Conservation (phyloP, 176 grass and related monocot species). For the Oryza brachyantha region DNA sequence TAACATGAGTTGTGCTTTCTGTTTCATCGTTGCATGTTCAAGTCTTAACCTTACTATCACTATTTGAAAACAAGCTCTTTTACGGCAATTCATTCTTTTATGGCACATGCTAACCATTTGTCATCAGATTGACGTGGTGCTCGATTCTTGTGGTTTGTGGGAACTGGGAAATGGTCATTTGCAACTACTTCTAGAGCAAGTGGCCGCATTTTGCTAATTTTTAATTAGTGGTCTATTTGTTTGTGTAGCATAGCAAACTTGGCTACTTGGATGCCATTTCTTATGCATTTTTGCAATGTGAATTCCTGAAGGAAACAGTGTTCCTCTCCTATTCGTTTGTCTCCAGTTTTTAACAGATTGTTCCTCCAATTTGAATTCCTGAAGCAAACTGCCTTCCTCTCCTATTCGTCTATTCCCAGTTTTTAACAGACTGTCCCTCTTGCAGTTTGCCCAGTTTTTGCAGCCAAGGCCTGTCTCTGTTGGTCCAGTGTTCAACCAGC, state of each 20-base stretch:
- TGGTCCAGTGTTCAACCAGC: background rate
- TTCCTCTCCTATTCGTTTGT: background rate
- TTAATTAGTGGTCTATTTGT: background rate
- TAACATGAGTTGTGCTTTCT: background rate
- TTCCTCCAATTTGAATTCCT: background rate
- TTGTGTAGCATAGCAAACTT: background rate
- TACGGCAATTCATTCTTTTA: background rate
- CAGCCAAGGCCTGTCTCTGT: background rate
- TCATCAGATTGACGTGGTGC: background rate
- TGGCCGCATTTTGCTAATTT: background rate
- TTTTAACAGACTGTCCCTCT: background rate
- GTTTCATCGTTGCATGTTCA: background rate
- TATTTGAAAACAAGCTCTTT: background rate
- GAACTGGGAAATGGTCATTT: background rate
- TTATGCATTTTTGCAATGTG: background rate
- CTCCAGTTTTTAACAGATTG: background rate
- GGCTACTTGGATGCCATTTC: background rate
- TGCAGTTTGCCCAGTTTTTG: background rate
- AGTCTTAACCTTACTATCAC: background rate
- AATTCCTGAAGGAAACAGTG: background rate
- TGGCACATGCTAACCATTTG: background rate
- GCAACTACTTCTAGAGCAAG: background rate
- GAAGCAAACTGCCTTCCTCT: background rate
- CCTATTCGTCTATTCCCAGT: background rate
- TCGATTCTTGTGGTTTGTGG: background rate